Percentiles rank a stretch among this genome's conserved stretches.
phyloP scores from a whole-genome alignment of 2,329 filamentous ascomycete species.

The Penicillium sp. region DNA sequence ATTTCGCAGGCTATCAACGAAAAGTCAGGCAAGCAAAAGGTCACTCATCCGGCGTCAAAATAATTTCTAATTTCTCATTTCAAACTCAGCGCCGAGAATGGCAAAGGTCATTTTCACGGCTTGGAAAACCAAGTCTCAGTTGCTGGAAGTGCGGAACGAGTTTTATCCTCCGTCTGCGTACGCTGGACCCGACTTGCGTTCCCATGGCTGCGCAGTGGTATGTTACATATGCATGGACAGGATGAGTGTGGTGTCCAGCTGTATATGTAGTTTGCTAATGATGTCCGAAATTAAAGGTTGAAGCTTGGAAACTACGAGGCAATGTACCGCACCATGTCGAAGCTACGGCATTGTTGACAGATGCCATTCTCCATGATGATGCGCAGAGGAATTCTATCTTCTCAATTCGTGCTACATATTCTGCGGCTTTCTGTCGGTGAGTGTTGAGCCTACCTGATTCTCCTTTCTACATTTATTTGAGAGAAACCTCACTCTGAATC shows the following conservation, averaged over 20 bases:
- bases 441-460: slow-evolving; percentile 11
- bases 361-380: slow-evolving; percentile 47
- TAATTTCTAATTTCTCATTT: neutral
- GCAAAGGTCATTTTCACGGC: slow-evolving; percentile 43
- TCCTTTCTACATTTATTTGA: neutral
- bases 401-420: slow-evolving; percentile 46
- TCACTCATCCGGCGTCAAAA: neutral
- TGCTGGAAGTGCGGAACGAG: slow-evolving; percentile 38
- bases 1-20: slow-evolving; percentile 12
- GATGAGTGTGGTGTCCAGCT: neutral
- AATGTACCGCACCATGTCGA: slow-evolving; percentile 48
- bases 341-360: slow-evolving; percentile 46
- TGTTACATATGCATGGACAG: slow-evolving; percentile 10
- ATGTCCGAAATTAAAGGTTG: slow-evolving; percentile 33
- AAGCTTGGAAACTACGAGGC: slow-evolving; percentile 45
- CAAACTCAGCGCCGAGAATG: slow-evolving; percentile 25
- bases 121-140: slow-evolving; percentile 40
- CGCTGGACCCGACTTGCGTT: slow-evolving; percentile 38
- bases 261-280: neutral
- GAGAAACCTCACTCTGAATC: neutral
- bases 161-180: slow-evolving; percentile 39
- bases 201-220: slow-evolving; percentile 42
- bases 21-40: slow-evolving; percentile 1
- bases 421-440: slow-evolving; percentile 47
- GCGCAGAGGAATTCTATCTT: slow-evolving; percentile 42